Evolutionary conservation across 257 asterid species (phyloP), one percentile per base, ranked within the genome.

Genomic region (Solanum ossicruentum): DNA sequence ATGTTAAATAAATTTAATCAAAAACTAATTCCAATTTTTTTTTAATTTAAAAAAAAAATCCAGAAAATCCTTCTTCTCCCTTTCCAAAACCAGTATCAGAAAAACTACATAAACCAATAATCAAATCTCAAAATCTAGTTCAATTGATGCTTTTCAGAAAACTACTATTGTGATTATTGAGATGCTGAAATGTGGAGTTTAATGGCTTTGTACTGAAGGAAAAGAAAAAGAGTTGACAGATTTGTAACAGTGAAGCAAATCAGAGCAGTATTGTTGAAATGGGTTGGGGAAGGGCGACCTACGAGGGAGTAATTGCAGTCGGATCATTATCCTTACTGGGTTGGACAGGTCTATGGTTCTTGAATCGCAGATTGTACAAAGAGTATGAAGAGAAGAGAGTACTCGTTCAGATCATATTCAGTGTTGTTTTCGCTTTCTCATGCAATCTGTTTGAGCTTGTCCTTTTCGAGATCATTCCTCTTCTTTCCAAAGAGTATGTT

Each of bases 391-490:
- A 97, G 94, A 97, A 97, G 88, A 91, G 97, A 87, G 97, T 91
- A 7, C 85, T 95, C 85, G 99, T 97, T 36, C 99, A 97, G 94
- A 95, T 95, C 92, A 97, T 97, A 73, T 97, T 95, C 93, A 95
- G 99, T 84, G 94, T 93, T 82, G 98, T 97, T 36, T 95, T 97
- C 77, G 99, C 99, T 58, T 89, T 97, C 56, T 97, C 99, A 15
- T 97, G 99, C 91, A 97, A 97, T 87, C 96, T 97, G 60, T 97
- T 97, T 86, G 92, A 97, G 93, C 98, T 97, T 60, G 99, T 97
- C 26, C 97, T 97, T 81, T 94, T 92, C 84, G 98, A 95, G 94
- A 95, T 97, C 85, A 92, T 95, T 84, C 98, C 98, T 21, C 73
- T 96, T 84, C 95, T 96, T 60, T 95, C 99, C 12, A 93, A 94